Conservation (phyloP, 1,284 basidiomycete species). For the Ceratobasidium sp. region DNA sequence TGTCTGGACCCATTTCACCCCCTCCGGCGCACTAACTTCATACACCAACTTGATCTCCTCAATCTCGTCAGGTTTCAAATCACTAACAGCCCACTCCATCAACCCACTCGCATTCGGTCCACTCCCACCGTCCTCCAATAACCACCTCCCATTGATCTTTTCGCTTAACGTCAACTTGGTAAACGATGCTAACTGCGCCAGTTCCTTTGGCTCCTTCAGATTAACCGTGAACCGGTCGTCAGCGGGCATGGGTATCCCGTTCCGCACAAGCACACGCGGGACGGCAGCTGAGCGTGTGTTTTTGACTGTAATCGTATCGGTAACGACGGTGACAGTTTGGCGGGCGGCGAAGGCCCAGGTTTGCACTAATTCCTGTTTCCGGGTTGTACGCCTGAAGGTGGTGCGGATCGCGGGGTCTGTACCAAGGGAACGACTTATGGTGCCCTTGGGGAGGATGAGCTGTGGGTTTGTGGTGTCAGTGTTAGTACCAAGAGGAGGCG, state of each 20-base stretch:
- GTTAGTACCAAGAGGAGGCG: conserved; percentile 43
- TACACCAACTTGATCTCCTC: conserved; percentile 64
- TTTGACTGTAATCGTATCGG: conserved; percentile 61
- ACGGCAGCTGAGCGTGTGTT: conserved; percentile 66
- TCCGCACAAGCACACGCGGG: conserved; percentile 63
- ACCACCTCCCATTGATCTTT: conserved; percentile 49
- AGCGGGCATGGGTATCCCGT: conserved; percentile 62
- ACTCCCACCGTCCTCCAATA: conserved; percentile 33
- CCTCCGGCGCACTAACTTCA: conserved; percentile 66
- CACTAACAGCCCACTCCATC: conserved; percentile 47
- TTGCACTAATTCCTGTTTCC: conserved; percentile 3
- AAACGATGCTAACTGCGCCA: conserved; percentile 65
- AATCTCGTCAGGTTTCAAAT: conserved; percentile 53
- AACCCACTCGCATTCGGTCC: conserved; percentile 27
- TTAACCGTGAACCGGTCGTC: conserved; percentile 62
- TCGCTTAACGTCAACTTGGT: conserved; percentile 60
- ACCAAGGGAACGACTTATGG: conserved; percentile 67
- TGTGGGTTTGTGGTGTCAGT: conserved; percentile 49
- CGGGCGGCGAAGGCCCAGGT: conserved; percentile 27
- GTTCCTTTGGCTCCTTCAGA: conserved; percentile 63
- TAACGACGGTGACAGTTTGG: conserved; percentile 54
- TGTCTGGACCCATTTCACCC: conserved; percentile 53
- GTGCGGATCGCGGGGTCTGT: conserved; percentile 65
- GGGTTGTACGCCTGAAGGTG: conserved; percentile 61
- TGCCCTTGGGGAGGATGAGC: conserved; percentile 46